Conservation (phyloP, 1,284 basidiomycete species). For the Wolfiporia cocos region DNA sequence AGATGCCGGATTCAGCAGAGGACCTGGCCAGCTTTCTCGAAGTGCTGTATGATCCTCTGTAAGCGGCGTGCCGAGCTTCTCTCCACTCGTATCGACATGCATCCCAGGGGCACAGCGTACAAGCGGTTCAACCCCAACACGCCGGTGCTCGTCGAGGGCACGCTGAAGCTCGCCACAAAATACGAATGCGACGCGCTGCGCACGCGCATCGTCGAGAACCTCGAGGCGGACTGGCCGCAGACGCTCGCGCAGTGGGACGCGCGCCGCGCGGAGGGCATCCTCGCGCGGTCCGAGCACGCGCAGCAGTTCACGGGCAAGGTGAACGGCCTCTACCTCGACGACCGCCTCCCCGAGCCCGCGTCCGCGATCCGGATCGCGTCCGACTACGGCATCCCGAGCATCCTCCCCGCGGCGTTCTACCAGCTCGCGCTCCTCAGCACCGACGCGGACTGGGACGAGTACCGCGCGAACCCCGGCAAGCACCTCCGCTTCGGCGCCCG, state of each 20-base stretch:
- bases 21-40: slow-evolving; percentile 24
- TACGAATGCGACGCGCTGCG: slow-evolving; percentile 28
- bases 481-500: slow-evolving; percentile 27
- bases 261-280: slow-evolving; percentile 22
- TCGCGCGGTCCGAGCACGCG: slow-evolving; percentile 26
- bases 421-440: slow-evolving; percentile 26
- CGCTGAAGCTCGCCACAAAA: slow-evolving; percentile 27
- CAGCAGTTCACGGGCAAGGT: slow-evolving; percentile 25
- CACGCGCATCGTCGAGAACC: slow-evolving; percentile 24
- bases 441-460: slow-evolving; percentile 27
- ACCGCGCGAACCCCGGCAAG: slow-evolving; percentile 23
- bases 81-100: slow-evolving; percentile 1
- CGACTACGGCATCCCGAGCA: slow-evolving; percentile 24
- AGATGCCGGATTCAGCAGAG: slow-evolving; percentile 26
- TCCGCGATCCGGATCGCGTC: slow-evolving; percentile 27
- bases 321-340: slow-evolving; percentile 26
- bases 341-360: slow-evolving; percentile 29
- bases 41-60: slow-evolving; percentile 28
- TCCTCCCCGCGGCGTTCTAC: slow-evolving; percentile 31
- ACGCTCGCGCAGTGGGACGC: slow-evolving; percentile 29
- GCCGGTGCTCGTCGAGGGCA: slow-evolving; percentile 25
- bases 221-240: slow-evolving; percentile 30
- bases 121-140: slow-evolving; percentile 28
- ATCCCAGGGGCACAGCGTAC: slow-evolving; percentile 24
- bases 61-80: slow-evolving; percentile 9